These are phyloP conservation scores for Linanthus parryae DNA, from an alignment of 148 eudicot species.

Conservation along the genomic window DNA sequence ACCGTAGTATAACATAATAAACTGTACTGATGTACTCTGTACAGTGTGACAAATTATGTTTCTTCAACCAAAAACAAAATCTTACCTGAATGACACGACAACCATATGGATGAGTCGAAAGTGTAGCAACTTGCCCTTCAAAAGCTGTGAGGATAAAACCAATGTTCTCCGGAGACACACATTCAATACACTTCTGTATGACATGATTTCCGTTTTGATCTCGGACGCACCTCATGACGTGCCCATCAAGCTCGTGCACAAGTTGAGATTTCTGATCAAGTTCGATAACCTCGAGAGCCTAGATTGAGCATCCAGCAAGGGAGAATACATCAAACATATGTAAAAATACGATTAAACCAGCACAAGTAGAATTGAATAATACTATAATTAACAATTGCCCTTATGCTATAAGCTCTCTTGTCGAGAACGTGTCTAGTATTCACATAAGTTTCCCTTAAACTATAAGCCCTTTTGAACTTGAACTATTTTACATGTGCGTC, in stretches of 20 bases:
- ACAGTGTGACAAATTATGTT: no score
- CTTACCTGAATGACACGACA: conserved; percentile 94
- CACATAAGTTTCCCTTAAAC: no score
- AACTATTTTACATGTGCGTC: no score
- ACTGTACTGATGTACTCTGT: no score
- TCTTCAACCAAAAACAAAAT: neutral
- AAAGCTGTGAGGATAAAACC: conserved; percentile 72
- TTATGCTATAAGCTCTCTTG: no score
- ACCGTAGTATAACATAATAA: no score
- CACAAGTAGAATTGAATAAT: no score
- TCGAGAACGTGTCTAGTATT: no score
- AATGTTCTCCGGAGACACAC: conserved; percentile 68
- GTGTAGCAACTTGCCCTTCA: conserved; percentile 60
- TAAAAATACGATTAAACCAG: no score
- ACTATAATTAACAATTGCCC: no score
- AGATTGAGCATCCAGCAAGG: conserved; percentile 4
- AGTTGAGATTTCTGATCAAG: conserved; percentile 76
- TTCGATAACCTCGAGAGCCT: conserved; percentile 93
- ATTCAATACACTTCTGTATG: conserved; percentile 85
- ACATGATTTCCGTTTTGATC: conserved; percentile 99
- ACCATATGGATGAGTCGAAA: conserved; percentile 94
- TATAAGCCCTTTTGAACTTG: no score
- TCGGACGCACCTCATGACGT: conserved; percentile 76
- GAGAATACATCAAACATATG: neutral
- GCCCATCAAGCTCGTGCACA: conserved; percentile 83